Percentiles rank a stretch among this genome's conserved stretches.
These are phyloP conservation scores for Phoma sp. DNA, from an alignment of 2,329 filamentous ascomycete species.

Conservation along the genomic window DNA sequence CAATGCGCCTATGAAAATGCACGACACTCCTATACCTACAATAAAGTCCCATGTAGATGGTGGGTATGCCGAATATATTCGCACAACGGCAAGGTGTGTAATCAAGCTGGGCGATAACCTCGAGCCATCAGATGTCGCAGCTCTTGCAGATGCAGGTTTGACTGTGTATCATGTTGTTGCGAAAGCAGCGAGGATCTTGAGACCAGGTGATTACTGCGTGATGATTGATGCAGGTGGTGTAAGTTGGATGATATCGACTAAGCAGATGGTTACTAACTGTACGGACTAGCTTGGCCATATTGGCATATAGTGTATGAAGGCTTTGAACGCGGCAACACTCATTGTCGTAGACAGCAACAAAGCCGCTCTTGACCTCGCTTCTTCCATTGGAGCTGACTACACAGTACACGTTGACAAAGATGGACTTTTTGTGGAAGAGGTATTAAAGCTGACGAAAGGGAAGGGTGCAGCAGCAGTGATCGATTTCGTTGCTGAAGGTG, in stretches of 20 bases:
- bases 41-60: conserved; percentile 2
- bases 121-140: conserved; percentile 7
- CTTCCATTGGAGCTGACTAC: conserved; percentile 9
- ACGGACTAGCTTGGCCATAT: conserved; percentile 13
- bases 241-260: not conserved
- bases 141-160: conserved; percentile 8
- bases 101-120: conserved; percentile 8
- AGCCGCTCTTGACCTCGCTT: conserved; percentile 4
- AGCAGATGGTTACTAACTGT: too few relatives aligned
- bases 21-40: conserved; percentile 1
- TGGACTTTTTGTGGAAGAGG: not conserved
- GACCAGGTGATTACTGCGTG: conserved; percentile 7
- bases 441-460: conserved; percentile 2
- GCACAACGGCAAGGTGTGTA: conserved; percentile 4
- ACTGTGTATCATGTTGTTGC: conserved; percentile 9
- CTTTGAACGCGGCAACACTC: conserved; percentile 8
- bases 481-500: conserved; percentile 10
- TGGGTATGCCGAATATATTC: conserved; percentile 7
- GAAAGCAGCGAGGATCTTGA: conserved; percentile 5
- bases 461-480: conserved; percentile 7
- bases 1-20: conserved; percentile 8
- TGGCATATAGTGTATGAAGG: conserved; percentile 11
- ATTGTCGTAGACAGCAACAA: conserved; percentile 8
- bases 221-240: conserved; percentile 10
- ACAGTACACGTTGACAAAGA: conserved; percentile 1